phyloP scores from a whole-genome alignment of 495 filamentous ascomycete genomes.

The Tuber magnatum region DNA sequence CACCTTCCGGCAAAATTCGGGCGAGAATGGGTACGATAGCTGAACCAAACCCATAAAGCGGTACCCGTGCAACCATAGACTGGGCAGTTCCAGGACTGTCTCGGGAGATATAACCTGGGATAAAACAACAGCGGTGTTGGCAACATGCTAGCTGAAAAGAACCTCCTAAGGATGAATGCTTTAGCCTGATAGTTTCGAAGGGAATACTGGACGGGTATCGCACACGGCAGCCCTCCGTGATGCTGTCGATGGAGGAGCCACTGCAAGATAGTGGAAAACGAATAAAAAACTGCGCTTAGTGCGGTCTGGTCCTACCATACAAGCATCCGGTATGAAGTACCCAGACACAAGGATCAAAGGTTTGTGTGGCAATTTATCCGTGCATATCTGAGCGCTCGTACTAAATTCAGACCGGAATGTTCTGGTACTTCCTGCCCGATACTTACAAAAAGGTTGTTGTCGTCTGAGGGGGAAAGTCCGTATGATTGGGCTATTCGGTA shows the following conservation, averaged over 20 bases:
- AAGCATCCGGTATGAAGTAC: no score
- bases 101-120: background rate
- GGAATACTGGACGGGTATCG: background rate
- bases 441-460: background rate
- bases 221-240: background rate
- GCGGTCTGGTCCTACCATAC: background rate
- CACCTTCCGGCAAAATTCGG: constrained; percentile 21
- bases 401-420: no score
- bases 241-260: background rate
- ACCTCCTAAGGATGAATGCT: background rate
- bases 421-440: no score
- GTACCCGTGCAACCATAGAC: constrained; percentile 12
- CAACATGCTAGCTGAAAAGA: background rate
- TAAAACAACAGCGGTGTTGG: background rate
- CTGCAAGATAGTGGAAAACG: background rate
- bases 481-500: background rate
- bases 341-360: no score
- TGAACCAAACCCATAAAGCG: constrained; percentile 12
- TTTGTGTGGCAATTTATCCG: no score
- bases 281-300: background rate
- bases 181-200: background rate
- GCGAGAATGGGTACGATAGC: constrained; percentile 15
- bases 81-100: background rate
- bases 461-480: background rate
- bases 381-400: no score